phyloP scores from a whole-genome alignment of 2,329 filamentous ascomycete genomes.

The Fusarium fracticaudum region DNA sequence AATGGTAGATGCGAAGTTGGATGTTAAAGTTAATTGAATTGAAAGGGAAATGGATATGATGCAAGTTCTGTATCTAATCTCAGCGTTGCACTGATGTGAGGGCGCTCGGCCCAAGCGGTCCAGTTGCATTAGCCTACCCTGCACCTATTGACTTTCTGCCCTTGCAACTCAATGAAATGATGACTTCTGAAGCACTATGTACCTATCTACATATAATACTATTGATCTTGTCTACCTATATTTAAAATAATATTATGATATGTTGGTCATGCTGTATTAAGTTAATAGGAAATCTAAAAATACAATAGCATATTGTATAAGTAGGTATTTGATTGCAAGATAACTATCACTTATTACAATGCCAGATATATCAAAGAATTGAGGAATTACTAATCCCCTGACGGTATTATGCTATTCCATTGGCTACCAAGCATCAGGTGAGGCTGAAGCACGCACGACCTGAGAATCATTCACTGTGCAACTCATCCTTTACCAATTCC shows the following conservation, averaged over 20 bases:
- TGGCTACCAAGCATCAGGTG: neutral
- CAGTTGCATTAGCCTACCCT: conserved; percentile 12
- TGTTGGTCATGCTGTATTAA: too few species aligned
- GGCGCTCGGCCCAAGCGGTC: conserved; percentile 24
- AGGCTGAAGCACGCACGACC: neutral
- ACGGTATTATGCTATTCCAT: neutral
- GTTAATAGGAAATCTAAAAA: neutral
- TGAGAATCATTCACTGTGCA: neutral
- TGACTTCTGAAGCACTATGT: neutral
- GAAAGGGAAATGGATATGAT: conserved; percentile 1
- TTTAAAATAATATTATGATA: too few species aligned
- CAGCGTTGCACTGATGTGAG: neutral
- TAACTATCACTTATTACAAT: too few species aligned
- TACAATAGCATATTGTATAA: neutral
- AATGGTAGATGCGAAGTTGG: neutral
- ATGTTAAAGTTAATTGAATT: neutral
- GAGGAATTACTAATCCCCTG: neutral
- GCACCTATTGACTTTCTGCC: conserved; percentile 9
- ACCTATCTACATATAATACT: neutral
- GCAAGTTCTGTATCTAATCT: conserved; percentile 20
- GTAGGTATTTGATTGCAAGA: too few species aligned
- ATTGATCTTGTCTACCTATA: too few species aligned
- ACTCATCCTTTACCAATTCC: neutral
- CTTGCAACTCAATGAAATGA: neutral
- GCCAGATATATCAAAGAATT: neutral